These are phyloP conservation scores for Heritiera littoralis DNA, from an alignment of 345 rosid genomes.

Conservation along the genomic window DNA sequence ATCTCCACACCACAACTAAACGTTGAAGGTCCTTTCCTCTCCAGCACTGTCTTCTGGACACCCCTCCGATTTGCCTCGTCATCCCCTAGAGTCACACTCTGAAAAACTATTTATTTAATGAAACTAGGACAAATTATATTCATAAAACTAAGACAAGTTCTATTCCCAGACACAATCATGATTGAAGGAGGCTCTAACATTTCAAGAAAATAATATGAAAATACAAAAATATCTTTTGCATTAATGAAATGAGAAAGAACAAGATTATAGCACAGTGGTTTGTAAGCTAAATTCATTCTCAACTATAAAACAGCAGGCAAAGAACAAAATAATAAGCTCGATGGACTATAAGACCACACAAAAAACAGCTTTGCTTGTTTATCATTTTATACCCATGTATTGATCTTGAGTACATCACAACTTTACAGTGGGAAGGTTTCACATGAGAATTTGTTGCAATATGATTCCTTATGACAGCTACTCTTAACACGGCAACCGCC, in stretches of 20 bases:
- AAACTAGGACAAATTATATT: no score
- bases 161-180: no score
- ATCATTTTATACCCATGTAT: background rate
- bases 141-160: no score
- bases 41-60: slow-evolving; percentile 82
- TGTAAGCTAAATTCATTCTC: background rate
- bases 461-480: background rate
- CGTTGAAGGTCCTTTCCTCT: slow-evolving; percentile 86
- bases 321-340: background rate
- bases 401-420: background rate
- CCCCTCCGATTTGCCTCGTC: slow-evolving; percentile 87
- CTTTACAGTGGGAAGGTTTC: background rate
- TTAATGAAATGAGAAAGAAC: slow-evolving; percentile 8
- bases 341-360: background rate
- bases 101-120: slow-evolving; percentile 22
- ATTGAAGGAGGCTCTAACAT: background rate
- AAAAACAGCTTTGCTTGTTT: background rate
- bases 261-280: background rate
- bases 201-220: background rate
- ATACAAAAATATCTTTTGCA: background rate
- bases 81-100: slow-evolving; percentile 91
- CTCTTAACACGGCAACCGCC: background rate
- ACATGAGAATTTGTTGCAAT: background rate
- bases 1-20: slow-evolving; percentile 82
- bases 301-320: background rate